These are phyloP conservation scores for Blastobotrys arbuscula DNA, from an alignment of 1,139 yeast species.

Conservation along the genomic window DNA sequence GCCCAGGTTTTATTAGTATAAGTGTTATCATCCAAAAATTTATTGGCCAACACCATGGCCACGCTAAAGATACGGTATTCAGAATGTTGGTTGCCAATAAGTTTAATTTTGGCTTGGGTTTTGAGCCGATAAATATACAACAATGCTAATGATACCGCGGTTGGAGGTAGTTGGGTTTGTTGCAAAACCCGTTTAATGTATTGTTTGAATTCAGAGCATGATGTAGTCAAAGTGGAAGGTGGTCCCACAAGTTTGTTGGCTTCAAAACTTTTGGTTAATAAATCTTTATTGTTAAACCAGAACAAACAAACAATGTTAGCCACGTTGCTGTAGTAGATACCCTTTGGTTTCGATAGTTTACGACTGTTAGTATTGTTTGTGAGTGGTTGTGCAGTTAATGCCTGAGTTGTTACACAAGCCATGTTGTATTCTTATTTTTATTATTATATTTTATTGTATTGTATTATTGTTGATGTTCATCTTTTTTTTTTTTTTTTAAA, in stretches of 20 bases:
- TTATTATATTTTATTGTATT: too few species aligned
- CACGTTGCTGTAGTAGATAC: conserved; percentile 23
- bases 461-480: neutral
- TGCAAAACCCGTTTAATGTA: conserved; percentile 29
- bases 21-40: conserved; percentile 89
- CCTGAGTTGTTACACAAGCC: neutral
- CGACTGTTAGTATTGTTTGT: neutral
- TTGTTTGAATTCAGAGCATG: conserved; percentile 21
- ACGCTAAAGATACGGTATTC: conserved; percentile 59
- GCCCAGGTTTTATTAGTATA: conserved; percentile 92
- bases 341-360: neutral
- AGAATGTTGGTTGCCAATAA: conserved; percentile 33
- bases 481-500: neutral
- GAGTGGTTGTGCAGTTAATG: neutral
- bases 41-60: conserved; percentile 76
- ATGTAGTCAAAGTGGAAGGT: conserved; percentile 18
- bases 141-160: conserved; percentile 34
- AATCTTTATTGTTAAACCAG: conserved; percentile 26
- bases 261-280: neutral
- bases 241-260: neutral
- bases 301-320: conserved; percentile 31
- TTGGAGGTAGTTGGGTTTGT: conserved; percentile 33
- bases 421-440: neutral
- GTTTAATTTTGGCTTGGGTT: conserved; percentile 22
- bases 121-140: conserved; percentile 34